Base-by-base conservation (phyloP, 148 eudicot species). In the Nepenthes mirabilis region DNA sequence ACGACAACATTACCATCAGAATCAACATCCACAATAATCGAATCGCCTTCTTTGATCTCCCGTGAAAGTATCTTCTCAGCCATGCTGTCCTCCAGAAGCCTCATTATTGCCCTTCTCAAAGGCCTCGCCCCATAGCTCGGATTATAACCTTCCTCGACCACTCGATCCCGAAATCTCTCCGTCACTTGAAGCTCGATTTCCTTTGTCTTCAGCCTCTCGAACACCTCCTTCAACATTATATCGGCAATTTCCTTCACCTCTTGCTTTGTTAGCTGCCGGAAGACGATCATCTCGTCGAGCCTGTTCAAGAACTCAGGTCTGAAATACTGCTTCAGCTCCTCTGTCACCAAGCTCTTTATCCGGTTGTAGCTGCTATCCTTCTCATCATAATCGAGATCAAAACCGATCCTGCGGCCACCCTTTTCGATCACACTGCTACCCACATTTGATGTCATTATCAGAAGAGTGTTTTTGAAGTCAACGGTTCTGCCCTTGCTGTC, bases 231-330 rank as follows among this genome's bases (percentile, higher is more conserved):
- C 45, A 74, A 55, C 75, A 67, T 68, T 9, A 57, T 56, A 5
- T 70, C 68, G 33, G 66, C 56, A 43, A 74, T 74, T 58, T 64
- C 55, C 60, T 50, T 74, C 56, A 71, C 34, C 52, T 74, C 60
- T 6, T 6, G 34, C 43, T 65, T 37, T 12, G 59, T 58, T 6
- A 78, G 68, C 51, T 53, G 63, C 55, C 69, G 51, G 49, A 74
- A 78, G 32, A 78, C 66, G 8, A 79, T 60, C 33, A 72, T 68
- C 3, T 79, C 82, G 14, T 79, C 76, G n/a, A 79, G 33, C 43
- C 79, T 61, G 61, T 79, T 79, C 56, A 79, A 52, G 47, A 79
- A 75, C 48, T 79, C 83, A 0, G 79, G 72, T 62, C 56, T 79
- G 67, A 79, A 79, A 8, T 60, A 37, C 58, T 69, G 50, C 37